Evolutionary conservation across 768 basidiomycete genomes (phyloP).

Genomic region (Lepiota brunneoincarnata): DNA sequence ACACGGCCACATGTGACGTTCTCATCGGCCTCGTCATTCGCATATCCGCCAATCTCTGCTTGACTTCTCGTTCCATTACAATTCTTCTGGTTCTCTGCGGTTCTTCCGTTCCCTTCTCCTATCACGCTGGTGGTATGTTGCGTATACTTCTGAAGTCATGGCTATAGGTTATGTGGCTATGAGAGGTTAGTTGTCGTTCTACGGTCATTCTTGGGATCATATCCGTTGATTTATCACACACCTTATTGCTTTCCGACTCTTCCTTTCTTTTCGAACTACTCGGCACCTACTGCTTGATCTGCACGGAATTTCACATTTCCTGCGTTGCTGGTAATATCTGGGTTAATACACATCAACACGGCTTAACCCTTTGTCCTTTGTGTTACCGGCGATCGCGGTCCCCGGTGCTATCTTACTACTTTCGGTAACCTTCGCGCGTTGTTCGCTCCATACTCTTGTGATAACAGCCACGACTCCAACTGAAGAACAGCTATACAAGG

Average conservation of each 20-base stretch:
- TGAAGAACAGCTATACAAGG: conserved; percentile 54
- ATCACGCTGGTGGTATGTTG: conserved; percentile 4
- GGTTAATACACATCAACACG: background rate
- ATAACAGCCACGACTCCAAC: conserved; percentile 46
- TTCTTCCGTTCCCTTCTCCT: conserved; percentile 4
- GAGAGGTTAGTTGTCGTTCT: conserved; percentile 43
- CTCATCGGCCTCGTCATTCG: background rate
- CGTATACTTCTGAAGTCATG: conserved; percentile 38
- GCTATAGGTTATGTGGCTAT: conserved; percentile 56
- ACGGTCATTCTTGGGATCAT: conserved; percentile 13
- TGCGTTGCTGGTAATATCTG: background rate
- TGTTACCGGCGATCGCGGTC: conserved; percentile 7
- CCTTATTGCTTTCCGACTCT: conserved; percentile 5
- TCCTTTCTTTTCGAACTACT: conserved; percentile 8
- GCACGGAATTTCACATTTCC: background rate
- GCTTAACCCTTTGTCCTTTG: conserved; percentile 9
- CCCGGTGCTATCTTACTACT: background rate
- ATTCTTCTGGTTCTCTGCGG: background rate
- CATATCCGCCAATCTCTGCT: background rate
- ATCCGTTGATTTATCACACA: conserved; percentile 10
- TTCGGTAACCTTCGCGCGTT: conserved; percentile 13
- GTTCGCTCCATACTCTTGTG: conserved; percentile 18
- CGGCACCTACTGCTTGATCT: conserved; percentile 4
- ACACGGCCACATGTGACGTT: background rate
- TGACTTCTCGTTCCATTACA: background rate